phyloP scores from a whole-genome alignment of 2,329 filamentous ascomycete species.

The Aspergillus flavus region DNA sequence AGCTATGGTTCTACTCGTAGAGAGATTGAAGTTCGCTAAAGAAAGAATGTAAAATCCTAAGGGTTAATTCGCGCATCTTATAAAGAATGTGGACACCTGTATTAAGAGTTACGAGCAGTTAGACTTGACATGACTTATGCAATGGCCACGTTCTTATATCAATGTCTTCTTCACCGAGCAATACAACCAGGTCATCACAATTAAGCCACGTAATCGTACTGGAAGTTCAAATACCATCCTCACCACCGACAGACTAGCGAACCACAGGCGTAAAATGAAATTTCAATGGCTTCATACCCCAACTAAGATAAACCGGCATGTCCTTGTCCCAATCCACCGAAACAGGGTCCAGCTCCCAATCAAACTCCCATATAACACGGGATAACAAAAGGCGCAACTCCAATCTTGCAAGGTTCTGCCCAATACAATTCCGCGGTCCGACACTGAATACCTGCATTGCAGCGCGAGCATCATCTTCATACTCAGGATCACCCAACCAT shows the following conservation, averaged over 20 bases:
- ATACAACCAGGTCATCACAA: neutral
- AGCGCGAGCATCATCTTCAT: neutral
- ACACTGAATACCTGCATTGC: neutral
- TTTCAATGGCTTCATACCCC: neutral
- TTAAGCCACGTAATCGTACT: neutral
- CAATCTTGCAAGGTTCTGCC: neutral
- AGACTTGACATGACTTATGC: rapidly evolving
- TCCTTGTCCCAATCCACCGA: neutral
- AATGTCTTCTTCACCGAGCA: rapidly evolving
- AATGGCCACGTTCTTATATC: too few relatives aligned
- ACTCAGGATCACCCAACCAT: neutral
- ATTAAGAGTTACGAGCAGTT: too few relatives aligned
- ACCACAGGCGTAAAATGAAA: neutral
- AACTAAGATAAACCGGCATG: neutral
- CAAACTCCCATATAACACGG: neutral
- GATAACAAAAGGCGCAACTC: neutral
- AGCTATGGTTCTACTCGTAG: too few relatives aligned
- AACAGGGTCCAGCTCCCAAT: neutral
- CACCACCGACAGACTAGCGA: neutral
- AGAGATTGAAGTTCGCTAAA: too few relatives aligned
- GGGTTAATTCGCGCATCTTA: too few relatives aligned
- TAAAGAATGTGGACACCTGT: too few relatives aligned
- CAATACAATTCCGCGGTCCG: neutral
- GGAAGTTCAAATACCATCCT: neutral
- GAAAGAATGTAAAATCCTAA: too few relatives aligned